phyloP scores from a whole-genome alignment of 768 basidiomycete species.

The Leucogyrophana mollusca region DNA sequence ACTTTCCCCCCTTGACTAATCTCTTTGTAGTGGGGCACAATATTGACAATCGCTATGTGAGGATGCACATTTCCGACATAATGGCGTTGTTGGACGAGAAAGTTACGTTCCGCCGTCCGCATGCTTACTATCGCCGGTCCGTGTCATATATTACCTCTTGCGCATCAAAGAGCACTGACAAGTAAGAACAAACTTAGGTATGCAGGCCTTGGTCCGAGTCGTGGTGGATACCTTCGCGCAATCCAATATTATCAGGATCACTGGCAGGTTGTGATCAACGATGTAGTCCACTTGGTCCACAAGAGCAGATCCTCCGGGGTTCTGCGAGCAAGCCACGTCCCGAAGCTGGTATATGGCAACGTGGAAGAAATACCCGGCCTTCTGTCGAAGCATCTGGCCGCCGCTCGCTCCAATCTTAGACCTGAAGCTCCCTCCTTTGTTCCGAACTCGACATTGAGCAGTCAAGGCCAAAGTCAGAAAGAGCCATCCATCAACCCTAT shows the following conservation, averaged over 20 bases:
- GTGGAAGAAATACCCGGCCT: conserved; percentile 29
- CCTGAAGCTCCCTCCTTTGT: conserved; percentile 17
- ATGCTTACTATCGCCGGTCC: conserved; percentile 10
- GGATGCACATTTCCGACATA: conserved; percentile 1
- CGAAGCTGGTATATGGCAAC: conserved; percentile 28
- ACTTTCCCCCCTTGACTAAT: background rate
- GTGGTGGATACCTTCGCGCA: conserved; percentile 10
- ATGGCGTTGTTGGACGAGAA: conserved; percentile 11
- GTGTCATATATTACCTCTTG: conserved; percentile 5
- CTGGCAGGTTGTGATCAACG: conserved; percentile 9
- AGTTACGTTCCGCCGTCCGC: conserved; percentile 1
- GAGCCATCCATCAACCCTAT: conserved; percentile 1
- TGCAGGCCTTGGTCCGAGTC: background rate
- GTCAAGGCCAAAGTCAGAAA: background rate
- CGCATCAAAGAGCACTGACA: background rate
- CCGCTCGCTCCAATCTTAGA: conserved; percentile 13
- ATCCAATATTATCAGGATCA: conserved; percentile 13
- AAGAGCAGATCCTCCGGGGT: conserved; percentile 1
- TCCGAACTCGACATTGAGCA: conserved; percentile 5
- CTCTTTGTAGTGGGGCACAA: conserved; percentile 34
- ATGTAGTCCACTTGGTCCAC: conserved; percentile 25
- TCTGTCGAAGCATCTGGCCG: conserved; percentile 16
- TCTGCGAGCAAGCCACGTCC: conserved; percentile 15
- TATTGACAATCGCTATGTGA: conserved; percentile 1
- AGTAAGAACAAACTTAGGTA: background rate